Base-by-base conservation (phyloP, 2,329 filamentous ascomycete genomes). In the Escovopsis weberi region DNA sequence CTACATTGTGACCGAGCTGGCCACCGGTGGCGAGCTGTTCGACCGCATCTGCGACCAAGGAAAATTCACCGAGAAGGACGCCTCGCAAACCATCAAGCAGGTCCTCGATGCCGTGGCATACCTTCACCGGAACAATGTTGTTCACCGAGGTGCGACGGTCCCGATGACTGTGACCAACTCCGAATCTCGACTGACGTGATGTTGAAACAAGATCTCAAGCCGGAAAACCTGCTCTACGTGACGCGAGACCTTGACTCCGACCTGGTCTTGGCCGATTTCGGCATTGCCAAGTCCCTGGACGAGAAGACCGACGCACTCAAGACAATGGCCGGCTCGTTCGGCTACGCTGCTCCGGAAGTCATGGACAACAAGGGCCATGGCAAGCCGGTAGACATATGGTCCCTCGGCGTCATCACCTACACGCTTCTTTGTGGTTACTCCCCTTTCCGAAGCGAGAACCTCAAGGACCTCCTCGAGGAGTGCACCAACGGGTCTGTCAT, bases 321-420 rank as follows among this genome's bases (percentile, higher is more conserved):
- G 52, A 96, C 88, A 41, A 98, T 98, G 91, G 91, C 91, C 37
- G 91, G 91, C 37, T 96, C 91, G 0, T 96, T 98, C 58, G 91
- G 91, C 43, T 98, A 98, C 57, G 91, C 91, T 18, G 91, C 91
- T 2, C 91, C 91, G 8, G 91, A 98, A 62, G 88, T 98, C 46
- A 98, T 98, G 91, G 72, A 94, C 50, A 95, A 95, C 71, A 80
- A 85, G 58, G 91, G 91, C 18, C 93, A 98, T 60, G 91, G 91
- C 59, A 98, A 96, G 65, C 86, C 91, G 4, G 91, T 96, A 32
- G 91, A 98, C 59, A 94, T 98, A 85, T 98, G 91, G 91, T 96
- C 91, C 3, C 75, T 98, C 65, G 91, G 91, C 48, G 91, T 98
- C 56, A 98, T 98, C 56, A 96, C 91, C 36, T 98, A 98, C 66